These are phyloP conservation scores for Rhizomucor miehei DNA, from an alignment of 371 early-diverging fungal genomes.

Conservation along the genomic window DNA sequence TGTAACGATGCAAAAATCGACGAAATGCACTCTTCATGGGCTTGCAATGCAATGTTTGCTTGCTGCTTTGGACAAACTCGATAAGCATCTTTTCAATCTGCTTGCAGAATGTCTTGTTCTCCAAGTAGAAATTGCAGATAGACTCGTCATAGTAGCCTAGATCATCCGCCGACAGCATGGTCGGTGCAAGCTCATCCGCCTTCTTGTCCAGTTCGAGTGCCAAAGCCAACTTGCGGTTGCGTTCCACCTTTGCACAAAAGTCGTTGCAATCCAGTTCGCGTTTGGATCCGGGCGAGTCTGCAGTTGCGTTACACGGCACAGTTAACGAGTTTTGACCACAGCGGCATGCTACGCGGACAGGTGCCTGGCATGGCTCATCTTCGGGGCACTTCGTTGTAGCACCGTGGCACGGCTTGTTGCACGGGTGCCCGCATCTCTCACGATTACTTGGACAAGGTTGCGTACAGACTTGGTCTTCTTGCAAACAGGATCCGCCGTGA, in stretches of 20 bases:
- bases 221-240: conserved; percentile 69
- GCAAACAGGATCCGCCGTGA: conserved; percentile 66
- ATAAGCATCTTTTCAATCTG: conserved; percentile 59
- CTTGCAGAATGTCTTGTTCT: conserved; percentile 58
- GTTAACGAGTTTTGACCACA: conserved; percentile 67
- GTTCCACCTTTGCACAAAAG: conserved; percentile 67
- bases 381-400: conserved; percentile 54
- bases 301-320: conserved; percentile 60
- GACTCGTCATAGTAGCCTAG: conserved; percentile 60
- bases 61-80: conserved; percentile 59
- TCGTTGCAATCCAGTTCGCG: conserved; percentile 63
- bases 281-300: conserved; percentile 38
- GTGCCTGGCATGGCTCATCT: conserved; percentile 49
- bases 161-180: conserved; percentile 17
- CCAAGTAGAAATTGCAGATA: conserved; percentile 58
- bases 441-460: conserved; percentile 64
- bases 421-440: conserved; percentile 69
- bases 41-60: conserved; percentile 52
- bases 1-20: conserved; percentile 69
- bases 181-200: conserved; percentile 3
- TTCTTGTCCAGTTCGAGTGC: conserved; percentile 62
- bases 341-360: conserved; percentile 58
- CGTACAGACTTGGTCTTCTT: conserved; percentile 46
- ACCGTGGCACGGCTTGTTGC: conserved; percentile 63
- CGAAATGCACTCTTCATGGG: conserved; percentile 69